Base-by-base conservation (phyloP, 257 asterid genomes). In the Parsonsia alboflavescens region DNA sequence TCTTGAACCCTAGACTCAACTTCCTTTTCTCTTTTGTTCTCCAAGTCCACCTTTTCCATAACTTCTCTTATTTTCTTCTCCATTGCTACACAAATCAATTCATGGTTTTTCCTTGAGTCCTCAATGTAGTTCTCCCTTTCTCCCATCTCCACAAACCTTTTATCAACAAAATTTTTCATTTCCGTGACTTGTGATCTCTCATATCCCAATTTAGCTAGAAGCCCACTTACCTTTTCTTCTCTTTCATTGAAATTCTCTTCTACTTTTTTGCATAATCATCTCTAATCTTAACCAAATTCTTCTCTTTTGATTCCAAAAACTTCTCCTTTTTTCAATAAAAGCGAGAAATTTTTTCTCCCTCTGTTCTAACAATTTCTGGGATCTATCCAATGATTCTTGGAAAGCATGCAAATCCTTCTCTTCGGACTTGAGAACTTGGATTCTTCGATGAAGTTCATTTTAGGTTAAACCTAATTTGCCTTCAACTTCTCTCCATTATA, bases 51-150 rank as follows among this genome's bases (percentile, higher is more conserved):
- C 81, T 68, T 76, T 74, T 72, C 54, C 10, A 28, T 59, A 52
- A 84, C 81, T 49, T 71, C 72, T 57, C 70, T 59, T 56, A 57
- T 64, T 78, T 77, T 68, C 76, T 79, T 76, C 77, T 41, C n/a
- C 52, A 80, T 58, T 53, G 78, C 78, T 71, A 79, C 78, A 9
- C 24, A 13, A 75, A 73, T 53, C 39, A 19, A 36, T 44, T 58
- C 66, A 22, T 74, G 57, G 2, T 45, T 53, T 70, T 30, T 68
- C 73, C 54, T 73, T 59, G 59, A 80, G 74, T 58, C 73, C 85
- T 72, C 76, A 19, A 73, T 17, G 52, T 57, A 16, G 57, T 78
- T 73, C 33, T 78, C 73, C 15, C 12, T 73, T 26, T 24, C 61
- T 28, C 68, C 70, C 42, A 77, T 42, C 45, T 46, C 73, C 26